A percentile compares a stretch with the other conserved stretches of the same genome.
Conservation (phyloP, 2,329 filamentous ascomycete genomes). For the Fusarium marasasianum region DNA sequence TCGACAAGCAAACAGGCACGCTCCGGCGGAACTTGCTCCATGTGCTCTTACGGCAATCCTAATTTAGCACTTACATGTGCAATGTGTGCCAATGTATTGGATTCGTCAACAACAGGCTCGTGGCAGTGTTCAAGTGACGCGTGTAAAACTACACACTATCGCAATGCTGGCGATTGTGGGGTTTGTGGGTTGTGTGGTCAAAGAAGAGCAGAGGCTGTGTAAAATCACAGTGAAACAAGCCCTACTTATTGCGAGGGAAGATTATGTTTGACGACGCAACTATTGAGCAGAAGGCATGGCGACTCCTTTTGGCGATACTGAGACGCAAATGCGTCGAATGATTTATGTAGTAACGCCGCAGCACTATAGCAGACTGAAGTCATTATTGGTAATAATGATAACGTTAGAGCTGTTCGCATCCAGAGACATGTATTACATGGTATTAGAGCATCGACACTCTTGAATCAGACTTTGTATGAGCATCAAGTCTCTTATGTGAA, state of each 20-base stretch:
- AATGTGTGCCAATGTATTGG: conserved; percentile 76
- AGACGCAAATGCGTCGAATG: neutral
- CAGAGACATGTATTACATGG: neutral
- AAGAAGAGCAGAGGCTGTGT: conserved; percentile 40
- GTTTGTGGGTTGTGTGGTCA: conserved; percentile 75
- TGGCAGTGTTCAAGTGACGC: conserved; percentile 70
- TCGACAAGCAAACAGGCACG: neutral
- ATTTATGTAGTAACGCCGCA: neutral
- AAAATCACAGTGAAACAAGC: neutral
- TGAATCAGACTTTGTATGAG: neutral
- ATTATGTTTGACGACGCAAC: neutral
- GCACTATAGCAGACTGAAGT: neutral
- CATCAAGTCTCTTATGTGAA: neutral
- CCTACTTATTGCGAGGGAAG: neutral
- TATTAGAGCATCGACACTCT: neutral
- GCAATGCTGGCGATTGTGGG: conserved; percentile 75
- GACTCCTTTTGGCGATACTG: neutral
- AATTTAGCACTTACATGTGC: conserved; percentile 65
- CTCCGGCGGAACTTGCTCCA: conserved; percentile 55
- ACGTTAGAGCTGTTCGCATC: neutral
- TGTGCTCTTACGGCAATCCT: conserved; percentile 76
- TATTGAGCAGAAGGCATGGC: neutral
- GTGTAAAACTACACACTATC: conserved; percentile 67
- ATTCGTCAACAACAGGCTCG: conserved; percentile 60
- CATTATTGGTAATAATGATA: neutral